These are phyloP conservation scores for Ajuga chamaepitys DNA, from an alignment of 257 asterid species.

Conservation along the genomic window DNA sequence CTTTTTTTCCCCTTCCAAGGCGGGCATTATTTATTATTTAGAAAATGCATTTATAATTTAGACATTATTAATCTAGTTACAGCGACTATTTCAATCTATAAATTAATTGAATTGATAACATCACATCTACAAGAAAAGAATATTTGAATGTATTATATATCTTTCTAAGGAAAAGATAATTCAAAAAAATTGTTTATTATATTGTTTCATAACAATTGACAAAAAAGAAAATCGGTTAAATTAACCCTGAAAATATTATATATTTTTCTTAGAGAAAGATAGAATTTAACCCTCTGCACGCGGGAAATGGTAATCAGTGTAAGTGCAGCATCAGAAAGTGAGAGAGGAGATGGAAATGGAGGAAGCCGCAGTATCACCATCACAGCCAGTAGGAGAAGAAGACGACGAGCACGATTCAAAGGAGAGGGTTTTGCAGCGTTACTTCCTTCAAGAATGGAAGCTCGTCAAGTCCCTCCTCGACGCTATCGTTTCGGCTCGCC, in stretches of 20 bases:
- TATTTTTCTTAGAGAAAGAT: neutral
- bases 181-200: too few species aligned
- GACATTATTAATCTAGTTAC: too few species aligned
- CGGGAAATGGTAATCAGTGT: constrained; percentile 25
- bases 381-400: constrained; percentile 30
- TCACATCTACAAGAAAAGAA: too few species aligned
- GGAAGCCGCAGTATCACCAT: constrained; percentile 21
- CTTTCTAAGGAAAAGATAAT: too few species aligned
- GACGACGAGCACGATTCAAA: constrained; percentile 85
- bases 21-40: too few species aligned
- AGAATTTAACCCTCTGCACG: constrained; percentile 13
- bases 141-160: too few species aligned
- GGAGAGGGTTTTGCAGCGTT: constrained; percentile 63
- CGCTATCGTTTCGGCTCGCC: constrained; percentile 56
- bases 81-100: too few species aligned
- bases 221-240: neutral
- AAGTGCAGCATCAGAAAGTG: neutral
- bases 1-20: too few species aligned
- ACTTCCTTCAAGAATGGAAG: constrained; percentile 91
- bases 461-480: constrained; percentile 73
- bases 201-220: neutral
- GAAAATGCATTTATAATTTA: too few species aligned
- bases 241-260: neutral
- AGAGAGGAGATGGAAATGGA: constrained; percentile 24
- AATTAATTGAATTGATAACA: too few species aligned